Conservation (phyloP, 2,329 filamentous ascomycete species). For the Apiospora hydei region DNA sequence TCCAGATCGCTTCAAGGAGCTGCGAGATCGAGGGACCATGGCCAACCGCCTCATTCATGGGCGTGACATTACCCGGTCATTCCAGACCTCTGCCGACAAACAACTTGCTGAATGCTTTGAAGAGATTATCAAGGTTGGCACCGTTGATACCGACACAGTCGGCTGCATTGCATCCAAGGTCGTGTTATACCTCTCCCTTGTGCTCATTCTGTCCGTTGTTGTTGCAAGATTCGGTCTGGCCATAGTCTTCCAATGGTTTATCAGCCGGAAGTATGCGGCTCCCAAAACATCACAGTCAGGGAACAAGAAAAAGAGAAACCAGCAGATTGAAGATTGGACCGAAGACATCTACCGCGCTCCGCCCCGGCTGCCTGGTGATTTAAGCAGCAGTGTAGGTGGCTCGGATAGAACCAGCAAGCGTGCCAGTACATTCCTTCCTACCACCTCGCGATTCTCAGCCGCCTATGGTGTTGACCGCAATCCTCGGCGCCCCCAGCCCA, state of each 20-base stretch:
- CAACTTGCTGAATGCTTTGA: constrained; percentile 84
- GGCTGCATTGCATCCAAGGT: constrained; percentile 98
- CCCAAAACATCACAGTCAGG: constrained; percentile 83
- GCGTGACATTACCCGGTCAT: constrained; percentile 86
- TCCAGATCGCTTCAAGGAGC: constrained; percentile 79
- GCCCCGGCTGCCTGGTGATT: constrained; percentile 78
- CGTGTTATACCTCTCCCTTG: constrained; percentile 90
- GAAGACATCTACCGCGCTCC: constrained; percentile 97
- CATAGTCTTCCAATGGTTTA: constrained; percentile 94
- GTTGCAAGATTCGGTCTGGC: constrained; percentile 86
- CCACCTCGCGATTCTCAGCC: constrained; percentile 92
- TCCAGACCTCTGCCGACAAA: constrained; percentile 82
- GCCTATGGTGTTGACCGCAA: constrained; percentile 79
- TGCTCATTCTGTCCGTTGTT: constrained; percentile 92
- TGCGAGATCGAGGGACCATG: constrained; percentile 70
- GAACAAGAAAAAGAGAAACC: constrained; percentile 82
- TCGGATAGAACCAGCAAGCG: constrained; percentile 81
- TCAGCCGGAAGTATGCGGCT: constrained; percentile 85
- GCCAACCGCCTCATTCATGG: constrained; percentile 74
- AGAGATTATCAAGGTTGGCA: constrained; percentile 94
- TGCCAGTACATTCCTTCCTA: constrained; percentile 84
- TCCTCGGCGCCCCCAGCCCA: constrained; percentile 65
- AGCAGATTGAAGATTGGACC: constrained; percentile 97
- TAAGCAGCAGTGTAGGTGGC: constrained; percentile 68
- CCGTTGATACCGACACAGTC: constrained; percentile 93